Percentiles rank a stretch among this genome's conserved stretches.
These are phyloP conservation scores for Vicia faba DNA, from an alignment of 306 rosid species.

Conservation along the genomic window DNA sequence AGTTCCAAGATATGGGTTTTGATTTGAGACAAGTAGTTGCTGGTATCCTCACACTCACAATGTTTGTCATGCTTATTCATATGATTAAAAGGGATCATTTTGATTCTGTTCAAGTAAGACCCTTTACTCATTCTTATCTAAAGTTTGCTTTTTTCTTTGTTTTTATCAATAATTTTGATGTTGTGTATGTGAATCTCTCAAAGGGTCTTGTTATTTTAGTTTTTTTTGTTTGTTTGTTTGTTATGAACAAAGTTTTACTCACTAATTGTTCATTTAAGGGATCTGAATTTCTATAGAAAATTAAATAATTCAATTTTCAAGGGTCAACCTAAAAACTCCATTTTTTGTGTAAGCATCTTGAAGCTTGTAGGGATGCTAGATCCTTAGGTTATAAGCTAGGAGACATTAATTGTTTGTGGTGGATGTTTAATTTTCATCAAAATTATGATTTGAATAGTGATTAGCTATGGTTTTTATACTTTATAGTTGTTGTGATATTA, in stretches of 20 bases:
- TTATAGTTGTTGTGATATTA: not conserved
- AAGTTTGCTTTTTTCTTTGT: not conserved
- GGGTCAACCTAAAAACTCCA: not conserved
- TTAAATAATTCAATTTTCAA: conserved; percentile 13
- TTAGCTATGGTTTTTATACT: not conserved
- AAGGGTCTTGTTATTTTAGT: not conserved
- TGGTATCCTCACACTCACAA: conserved; percentile 77
- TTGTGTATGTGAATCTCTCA: not conserved
- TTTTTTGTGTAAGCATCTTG: not conserved
- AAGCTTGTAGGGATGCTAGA: conserved; percentile 34
- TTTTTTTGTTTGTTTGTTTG: not conserved
- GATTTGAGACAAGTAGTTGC: conserved; percentile 99
- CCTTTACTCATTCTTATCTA: not conserved
- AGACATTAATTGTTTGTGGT: conserved; percentile 9
- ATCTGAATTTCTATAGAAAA: conserved; percentile 33
- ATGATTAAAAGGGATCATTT: conserved; percentile 99
- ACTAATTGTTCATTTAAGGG: conserved; percentile 23
- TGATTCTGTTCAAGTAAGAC: conserved; percentile 74
- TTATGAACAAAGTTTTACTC: not conserved
- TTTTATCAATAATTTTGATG: not conserved
- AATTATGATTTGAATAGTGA: not conserved
- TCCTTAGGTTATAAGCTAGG: conserved; percentile 28
- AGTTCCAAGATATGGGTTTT: conserved; percentile 56
- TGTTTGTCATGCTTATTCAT: conserved; percentile 97
- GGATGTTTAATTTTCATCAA: conserved; percentile 3